Evolutionary conservation across 352 stramenopile species (phyloP).

Genomic region (Phytophthora uliginosa): DNA sequence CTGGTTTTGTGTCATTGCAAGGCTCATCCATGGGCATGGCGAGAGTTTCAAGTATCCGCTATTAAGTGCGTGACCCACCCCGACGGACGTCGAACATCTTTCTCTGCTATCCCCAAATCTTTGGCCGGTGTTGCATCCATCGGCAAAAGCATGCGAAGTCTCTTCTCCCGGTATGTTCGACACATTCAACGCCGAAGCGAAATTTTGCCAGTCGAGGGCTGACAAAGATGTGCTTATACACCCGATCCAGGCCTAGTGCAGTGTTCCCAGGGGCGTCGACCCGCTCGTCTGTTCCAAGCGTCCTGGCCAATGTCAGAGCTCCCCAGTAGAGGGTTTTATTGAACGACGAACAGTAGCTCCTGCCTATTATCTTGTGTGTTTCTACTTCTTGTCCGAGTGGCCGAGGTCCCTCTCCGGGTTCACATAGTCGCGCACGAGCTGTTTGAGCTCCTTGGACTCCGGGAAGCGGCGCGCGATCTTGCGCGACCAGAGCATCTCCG

Average conservation of each 20-base stretch:
- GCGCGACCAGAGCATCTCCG: conserved; percentile 89
- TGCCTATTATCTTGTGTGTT: conserved; percentile 1
- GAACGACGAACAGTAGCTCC: conserved; percentile 1
- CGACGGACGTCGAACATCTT: conserved; percentile 51
- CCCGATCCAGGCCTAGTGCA: conserved; percentile 33
- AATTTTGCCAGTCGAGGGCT: conserved; percentile 12
- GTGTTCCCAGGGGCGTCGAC: conserved; percentile 39
- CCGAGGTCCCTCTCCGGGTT: conserved; percentile 86
- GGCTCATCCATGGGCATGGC: conserved; percentile 79
- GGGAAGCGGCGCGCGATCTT: conserved; percentile 88
- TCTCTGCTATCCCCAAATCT: conserved; percentile 43
- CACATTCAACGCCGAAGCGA: background rate
- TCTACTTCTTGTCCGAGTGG: conserved; percentile 85
- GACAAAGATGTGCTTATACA: conserved; percentile 5
- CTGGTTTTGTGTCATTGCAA: conserved; percentile 8
- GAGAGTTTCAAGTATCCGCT: conserved; percentile 74
- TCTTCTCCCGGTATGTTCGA: conserved; percentile 57
- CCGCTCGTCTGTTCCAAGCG: conserved; percentile 30
- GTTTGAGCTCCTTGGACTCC: conserved; percentile 94
- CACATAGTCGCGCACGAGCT: conserved; percentile 91
- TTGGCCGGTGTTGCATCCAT: conserved; percentile 60
- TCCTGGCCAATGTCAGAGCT: conserved; percentile 31
- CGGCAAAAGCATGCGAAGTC: conserved; percentile 64
- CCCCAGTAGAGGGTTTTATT: conserved; percentile 23
- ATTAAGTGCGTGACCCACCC: conserved; percentile 78